Evolutionary conservation across 2,329 filamentous ascomycete species (phyloP).

Genomic region (Dendryphion nanum): DNA sequence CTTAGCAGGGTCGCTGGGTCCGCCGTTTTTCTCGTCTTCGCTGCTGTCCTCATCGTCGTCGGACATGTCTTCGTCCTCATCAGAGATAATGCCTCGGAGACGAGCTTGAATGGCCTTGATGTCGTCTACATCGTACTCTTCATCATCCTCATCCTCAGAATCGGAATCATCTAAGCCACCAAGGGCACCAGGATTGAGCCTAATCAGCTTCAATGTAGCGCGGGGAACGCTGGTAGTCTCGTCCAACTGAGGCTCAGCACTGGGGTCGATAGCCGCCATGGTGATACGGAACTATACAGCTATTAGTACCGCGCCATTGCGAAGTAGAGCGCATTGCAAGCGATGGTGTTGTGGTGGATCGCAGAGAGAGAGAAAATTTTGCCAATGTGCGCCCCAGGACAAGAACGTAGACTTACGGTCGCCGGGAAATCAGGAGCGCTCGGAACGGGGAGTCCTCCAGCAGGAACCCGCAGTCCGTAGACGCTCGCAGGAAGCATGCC

Average conservation of each 20-base stretch:
- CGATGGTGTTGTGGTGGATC: too few relatives aligned
- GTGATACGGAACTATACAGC: constrained; percentile 89
- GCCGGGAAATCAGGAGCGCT: constrained; percentile 74
- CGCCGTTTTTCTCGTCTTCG: constrained; percentile 78
- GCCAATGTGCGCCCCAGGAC: too few relatives aligned
- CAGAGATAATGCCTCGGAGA: constrained; percentile 33
- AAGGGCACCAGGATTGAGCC: constrained; percentile 61
- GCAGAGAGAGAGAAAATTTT: too few relatives aligned
- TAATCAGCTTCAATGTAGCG: constrained; percentile 88
- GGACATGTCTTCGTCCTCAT: constrained; percentile 37
- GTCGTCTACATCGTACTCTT: constrained; percentile 43
- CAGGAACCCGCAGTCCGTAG: constrained; percentile 88
- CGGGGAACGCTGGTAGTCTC: constrained; percentile 56
- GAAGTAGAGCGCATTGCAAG: too few relatives aligned
- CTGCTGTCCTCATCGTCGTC: constrained; percentile 54
- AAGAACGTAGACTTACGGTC: constrained; percentile 81
- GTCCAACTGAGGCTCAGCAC: constrained; percentile 56
- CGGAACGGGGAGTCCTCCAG: constrained; percentile 78
- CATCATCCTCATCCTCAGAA: constrained; percentile 46
- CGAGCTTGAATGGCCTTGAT: constrained; percentile 42
- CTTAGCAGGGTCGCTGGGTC: constrained; percentile 88
- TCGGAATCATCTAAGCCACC: constrained; percentile 60
- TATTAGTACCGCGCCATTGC: too few relatives aligned
- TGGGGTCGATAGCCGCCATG: constrained; percentile 97
- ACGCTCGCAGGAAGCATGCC: constrained; percentile 64